Conservation (phyloP, 2,329 filamentous ascomycete genomes). For the Diplodia scrobiculata region DNA sequence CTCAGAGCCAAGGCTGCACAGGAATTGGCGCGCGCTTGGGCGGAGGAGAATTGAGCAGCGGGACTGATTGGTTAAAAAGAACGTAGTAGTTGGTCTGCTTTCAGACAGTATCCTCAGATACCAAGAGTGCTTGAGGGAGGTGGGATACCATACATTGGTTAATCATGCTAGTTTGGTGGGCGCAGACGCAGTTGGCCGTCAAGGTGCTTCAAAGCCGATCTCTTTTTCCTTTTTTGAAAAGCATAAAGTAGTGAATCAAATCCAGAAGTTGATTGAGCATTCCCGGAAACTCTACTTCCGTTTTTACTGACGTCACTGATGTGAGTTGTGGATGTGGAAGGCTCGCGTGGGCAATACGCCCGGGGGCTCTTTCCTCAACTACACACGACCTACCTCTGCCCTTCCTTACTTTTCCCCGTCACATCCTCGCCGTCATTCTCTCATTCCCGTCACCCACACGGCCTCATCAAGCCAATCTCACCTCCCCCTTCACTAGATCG, state of each 20-base stretch:
- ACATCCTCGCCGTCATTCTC: background rate
- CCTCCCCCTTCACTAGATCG: background rate
- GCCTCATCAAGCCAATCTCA: background rate
- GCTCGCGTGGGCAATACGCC: background rate
- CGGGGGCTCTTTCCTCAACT: background rate
- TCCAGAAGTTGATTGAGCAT: background rate
- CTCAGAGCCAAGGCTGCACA: conserved; percentile 72
- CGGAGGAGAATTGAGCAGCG: conserved; percentile 53
- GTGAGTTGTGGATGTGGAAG: background rate
- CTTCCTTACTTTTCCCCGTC: background rate
- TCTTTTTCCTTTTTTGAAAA: background rate
- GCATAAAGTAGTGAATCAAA: conserved; percentile 1
- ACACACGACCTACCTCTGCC: no score
- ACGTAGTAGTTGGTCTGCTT: background rate
- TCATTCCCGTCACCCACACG: background rate
- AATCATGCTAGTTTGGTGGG: background rate
- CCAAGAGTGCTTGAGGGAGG: background rate
- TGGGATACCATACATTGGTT: background rate
- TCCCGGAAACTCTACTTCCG: background rate
- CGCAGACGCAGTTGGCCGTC: conserved; percentile 1
- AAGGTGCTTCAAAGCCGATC: background rate
- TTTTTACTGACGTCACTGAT: background rate
- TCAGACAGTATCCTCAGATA: background rate
- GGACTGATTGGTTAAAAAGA: background rate
- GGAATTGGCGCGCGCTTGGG: conserved; percentile 71